Evolutionary conservation across 768 basidiomycete species (phyloP), one percentile per base, ranked within the genome.

Genomic region (Ramaria rubella): DNA sequence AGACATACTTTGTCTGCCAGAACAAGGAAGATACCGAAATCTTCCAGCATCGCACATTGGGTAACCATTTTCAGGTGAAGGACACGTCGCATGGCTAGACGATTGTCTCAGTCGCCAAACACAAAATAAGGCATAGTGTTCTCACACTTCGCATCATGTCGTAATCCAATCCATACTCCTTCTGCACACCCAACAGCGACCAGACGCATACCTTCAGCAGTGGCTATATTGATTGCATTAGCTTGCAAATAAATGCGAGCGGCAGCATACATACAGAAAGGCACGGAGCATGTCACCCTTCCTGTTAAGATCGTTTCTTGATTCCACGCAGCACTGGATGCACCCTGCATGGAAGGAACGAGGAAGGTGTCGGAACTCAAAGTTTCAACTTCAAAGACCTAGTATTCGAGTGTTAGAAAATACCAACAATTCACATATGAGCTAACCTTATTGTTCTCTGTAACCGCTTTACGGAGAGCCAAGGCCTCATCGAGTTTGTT

Each of bases 11-110:
- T 94, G 70, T 96, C 93, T 7, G 94, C 91, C 11, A 97, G 74
- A 4, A 98, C 95, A 26, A 98, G 79, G 77, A 99, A 94, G 61
- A 97, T 93, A 15, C 93, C 90, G 69, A 96, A 97, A 60, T 95
- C 90, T 66, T 96, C 93, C 6, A 98, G 74, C 80, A 97, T 94
- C 0, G 94, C 94, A 67, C 91, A 92, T 65, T 96, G 93, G 0
- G 92, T 94, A 30, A 98, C 94, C 75, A 86, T 83, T 70, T 93
- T 92, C 44, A 98, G 74, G 67, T 96, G 94, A 2, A 98, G 76
- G 15, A 98, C 94, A 24, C 93, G 90, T 30, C 92, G 86, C 77
- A 97, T 83, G 2, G 93, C 91, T 94, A 31, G 55, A 43, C 33
- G 26, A 8, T 51, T 19, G 40, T 24, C 51, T 44, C 11, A 49